phyloP scores from a whole-genome alignment of 192 early-diverging fungal species.

The Coemansia sp. region DNA sequence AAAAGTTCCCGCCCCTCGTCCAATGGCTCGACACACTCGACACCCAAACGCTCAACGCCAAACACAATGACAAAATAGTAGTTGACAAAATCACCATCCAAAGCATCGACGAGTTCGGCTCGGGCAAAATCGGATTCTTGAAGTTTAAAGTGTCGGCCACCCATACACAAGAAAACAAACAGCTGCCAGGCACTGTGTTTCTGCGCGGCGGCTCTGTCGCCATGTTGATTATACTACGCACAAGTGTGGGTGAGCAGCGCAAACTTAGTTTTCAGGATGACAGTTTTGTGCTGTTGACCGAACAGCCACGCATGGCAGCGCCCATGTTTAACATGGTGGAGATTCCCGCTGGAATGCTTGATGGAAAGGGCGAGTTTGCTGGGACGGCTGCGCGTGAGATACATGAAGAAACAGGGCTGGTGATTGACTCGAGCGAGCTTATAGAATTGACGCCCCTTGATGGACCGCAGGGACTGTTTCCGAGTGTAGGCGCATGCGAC shows the following conservation, averaged over 20 bases:
- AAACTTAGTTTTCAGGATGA: slow-evolving; percentile 25
- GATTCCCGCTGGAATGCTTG: slow-evolving; percentile 86
- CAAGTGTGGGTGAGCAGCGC: background rate
- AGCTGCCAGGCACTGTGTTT: slow-evolving; percentile 75
- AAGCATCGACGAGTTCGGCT: slow-evolving; percentile 71
- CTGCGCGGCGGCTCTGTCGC: slow-evolving; percentile 78
- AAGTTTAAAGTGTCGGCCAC: slow-evolving; percentile 65
- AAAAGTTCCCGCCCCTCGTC: slow-evolving; percentile 26
- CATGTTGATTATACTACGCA: slow-evolving; percentile 65
- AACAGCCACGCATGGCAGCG: slow-evolving; percentile 74
- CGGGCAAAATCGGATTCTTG: slow-evolving; percentile 68
- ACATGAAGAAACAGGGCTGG: slow-evolving; percentile 78
- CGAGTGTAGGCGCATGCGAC: slow-evolving; percentile 78
- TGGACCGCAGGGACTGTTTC: slow-evolving; percentile 59
- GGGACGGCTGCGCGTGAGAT: slow-evolving; percentile 79
- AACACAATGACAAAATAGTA: slow-evolving; percentile 18
- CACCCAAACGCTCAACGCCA: background rate
- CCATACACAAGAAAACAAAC: slow-evolving; percentile 49
- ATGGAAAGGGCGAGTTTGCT: slow-evolving; percentile 69
- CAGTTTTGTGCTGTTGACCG: slow-evolving; percentile 63
- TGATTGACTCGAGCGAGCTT: slow-evolving; percentile 60
- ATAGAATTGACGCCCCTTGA: slow-evolving; percentile 56
- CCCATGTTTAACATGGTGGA: slow-evolving; percentile 63
- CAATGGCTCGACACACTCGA: slow-evolving; percentile 36
- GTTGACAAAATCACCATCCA: slow-evolving; percentile 63